These are phyloP conservation scores for Glomus cerebriforme DNA, from an alignment of 192 early-diverging fungal genomes.

Conservation along the genomic window DNA sequence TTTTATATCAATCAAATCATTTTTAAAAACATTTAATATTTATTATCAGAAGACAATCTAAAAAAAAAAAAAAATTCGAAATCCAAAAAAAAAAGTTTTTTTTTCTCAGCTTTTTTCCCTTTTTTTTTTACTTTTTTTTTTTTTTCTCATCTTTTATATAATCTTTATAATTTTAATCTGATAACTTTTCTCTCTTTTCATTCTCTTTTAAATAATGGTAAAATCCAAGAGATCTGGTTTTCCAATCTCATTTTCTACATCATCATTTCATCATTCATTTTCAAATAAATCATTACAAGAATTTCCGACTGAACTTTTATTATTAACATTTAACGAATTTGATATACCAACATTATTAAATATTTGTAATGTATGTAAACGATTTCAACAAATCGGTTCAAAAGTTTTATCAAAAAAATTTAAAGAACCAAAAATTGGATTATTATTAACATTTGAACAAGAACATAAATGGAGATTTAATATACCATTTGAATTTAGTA, in stretches of 20 bases:
- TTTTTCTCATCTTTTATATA: too few relatives aligned
- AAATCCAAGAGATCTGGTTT: not conserved
- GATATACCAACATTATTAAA: not conserved
- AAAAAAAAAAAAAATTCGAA: too few relatives aligned
- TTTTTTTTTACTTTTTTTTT: too few relatives aligned
- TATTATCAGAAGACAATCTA: too few relatives aligned
- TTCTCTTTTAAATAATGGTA: not conserved
- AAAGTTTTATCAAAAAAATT: slow-evolving; percentile 6
- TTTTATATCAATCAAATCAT: too few relatives aligned
- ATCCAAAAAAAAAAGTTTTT: too few relatives aligned
- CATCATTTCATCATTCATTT: too few relatives aligned
- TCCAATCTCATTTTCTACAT: not conserved
- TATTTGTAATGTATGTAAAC: slow-evolving; percentile 6
- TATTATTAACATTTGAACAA: slow-evolving; percentile 14
- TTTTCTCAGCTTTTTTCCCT: too few relatives aligned
- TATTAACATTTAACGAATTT: not conserved
- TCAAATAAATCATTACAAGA: too few relatives aligned
- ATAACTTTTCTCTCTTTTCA: too few relatives aligned
- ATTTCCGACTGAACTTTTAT: slow-evolving; percentile 15
- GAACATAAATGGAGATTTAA: not conserved
- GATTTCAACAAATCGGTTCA: not conserved
- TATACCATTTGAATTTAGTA: not conserved
- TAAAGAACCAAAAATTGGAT: not conserved
- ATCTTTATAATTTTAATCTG: too few relatives aligned
- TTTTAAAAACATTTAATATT: too few relatives aligned